Conservation (phyloP, 2,329 filamentous ascomycete genomes). For the Phialophora verrucosa region DNA sequence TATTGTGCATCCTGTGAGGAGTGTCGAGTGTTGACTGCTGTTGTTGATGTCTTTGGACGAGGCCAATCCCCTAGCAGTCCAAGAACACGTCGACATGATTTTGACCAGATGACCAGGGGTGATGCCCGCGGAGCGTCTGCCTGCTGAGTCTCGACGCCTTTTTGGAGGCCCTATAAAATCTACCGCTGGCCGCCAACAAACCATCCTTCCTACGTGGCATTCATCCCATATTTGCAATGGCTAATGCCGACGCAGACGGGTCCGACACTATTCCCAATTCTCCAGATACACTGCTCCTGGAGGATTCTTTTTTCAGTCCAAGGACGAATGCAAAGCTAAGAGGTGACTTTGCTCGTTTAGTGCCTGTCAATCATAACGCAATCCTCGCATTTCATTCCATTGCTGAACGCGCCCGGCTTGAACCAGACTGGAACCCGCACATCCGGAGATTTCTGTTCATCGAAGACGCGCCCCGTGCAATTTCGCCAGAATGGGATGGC, state of each 20-base stretch:
- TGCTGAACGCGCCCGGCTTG: conserved; percentile 21
- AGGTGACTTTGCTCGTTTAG: conserved; percentile 26
- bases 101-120: conserved; percentile 9
- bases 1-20: not conserved
- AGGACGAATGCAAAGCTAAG: conserved; percentile 19
- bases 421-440: conserved; percentile 27
- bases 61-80: not conserved
- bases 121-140: conserved; percentile 12
- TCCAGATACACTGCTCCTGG: conserved; percentile 21
- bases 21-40: not conserved
- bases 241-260: conserved; percentile 7
- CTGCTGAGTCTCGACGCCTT: conserved; percentile 20
- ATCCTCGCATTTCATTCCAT: conserved; percentile 25
- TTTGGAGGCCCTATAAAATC: conserved; percentile 20
- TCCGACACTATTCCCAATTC: conserved; percentile 15
- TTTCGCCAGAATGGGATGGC: conserved; percentile 25
- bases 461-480: conserved; percentile 15
- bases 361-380: conserved; percentile 26
- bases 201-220: conserved; percentile 8
- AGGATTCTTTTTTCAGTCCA: conserved; percentile 21
- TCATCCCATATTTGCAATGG: conserved; percentile 11
- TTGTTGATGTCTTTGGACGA: not conserved
- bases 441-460: conserved; percentile 21
- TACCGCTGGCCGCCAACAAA: not conserved
- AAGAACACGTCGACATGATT: conserved; percentile 7